These are phyloP conservation scores for Colletotrichum camelliae DNA, from an alignment of 2,329 filamentous ascomycete genomes.

Conservation along the genomic window DNA sequence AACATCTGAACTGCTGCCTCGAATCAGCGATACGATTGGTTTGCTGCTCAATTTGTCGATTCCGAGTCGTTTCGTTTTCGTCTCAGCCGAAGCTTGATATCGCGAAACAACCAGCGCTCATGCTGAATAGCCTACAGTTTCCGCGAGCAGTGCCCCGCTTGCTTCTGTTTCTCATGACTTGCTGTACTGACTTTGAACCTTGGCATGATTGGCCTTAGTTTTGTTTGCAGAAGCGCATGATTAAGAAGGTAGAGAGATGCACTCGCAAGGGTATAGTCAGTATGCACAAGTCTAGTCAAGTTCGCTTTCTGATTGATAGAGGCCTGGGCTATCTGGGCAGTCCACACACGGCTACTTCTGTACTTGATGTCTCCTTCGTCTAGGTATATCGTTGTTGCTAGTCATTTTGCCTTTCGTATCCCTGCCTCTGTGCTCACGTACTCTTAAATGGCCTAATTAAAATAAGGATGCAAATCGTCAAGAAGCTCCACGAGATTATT, in stretches of 20 bases:
- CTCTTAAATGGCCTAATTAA: neutral
- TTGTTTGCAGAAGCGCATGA: neutral
- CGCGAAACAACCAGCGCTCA: neutral
- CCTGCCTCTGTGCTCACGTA: neutral
- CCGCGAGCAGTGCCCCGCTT: neutral
- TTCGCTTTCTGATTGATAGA: neutral
- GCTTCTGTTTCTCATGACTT: neutral
- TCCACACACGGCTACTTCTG: no score
- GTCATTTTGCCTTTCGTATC: neutral
- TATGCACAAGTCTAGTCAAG: neutral
- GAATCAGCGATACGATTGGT: neutral
- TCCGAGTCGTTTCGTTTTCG: neutral
- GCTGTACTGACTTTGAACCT: neutral
- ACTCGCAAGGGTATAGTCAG: no score
- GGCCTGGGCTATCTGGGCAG: neutral
- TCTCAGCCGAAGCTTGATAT: constrained; percentile 2
- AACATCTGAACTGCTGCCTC: neutral
- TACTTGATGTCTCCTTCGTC: neutral
- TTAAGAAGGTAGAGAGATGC: fast-evolving
- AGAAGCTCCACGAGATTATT: no score
- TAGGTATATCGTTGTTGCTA: neutral
- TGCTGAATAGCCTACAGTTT: neutral
- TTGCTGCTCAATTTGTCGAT: neutral
- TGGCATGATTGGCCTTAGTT: neutral
- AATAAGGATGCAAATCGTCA: no score